Conservation (phyloP, 495 filamentous ascomycete genomes). For the Talaromyces liani region DNA sequence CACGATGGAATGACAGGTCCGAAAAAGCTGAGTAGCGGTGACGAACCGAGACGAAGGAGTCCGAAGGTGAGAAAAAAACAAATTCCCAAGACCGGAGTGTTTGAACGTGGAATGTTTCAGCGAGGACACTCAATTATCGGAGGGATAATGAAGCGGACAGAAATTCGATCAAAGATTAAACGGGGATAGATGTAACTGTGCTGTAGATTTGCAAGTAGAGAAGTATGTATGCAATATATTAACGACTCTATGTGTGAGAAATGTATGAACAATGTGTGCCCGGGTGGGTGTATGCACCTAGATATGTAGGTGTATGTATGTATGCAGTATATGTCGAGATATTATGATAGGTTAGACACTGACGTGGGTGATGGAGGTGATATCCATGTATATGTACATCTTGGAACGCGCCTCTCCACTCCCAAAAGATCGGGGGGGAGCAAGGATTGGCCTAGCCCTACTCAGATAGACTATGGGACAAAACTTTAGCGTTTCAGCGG, state of each 20-base stretch:
- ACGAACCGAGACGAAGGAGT: neutral
- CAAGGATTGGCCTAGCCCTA: neutral
- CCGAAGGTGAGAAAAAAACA: neutral
- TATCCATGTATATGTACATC: conserved; percentile 1
- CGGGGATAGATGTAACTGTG: neutral
- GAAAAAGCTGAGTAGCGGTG: neutral
- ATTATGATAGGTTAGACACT: conserved; percentile 1
- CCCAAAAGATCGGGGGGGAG: neutral
- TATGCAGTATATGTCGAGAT: neutral
- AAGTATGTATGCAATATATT: conserved; percentile 1
- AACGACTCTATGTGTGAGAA: neutral
- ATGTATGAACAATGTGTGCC: neutral
- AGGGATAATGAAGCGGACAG: neutral
- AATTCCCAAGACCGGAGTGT: neutral
- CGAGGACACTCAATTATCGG: neutral
- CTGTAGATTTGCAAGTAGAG: conserved; percentile 7
- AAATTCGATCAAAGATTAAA: neutral
- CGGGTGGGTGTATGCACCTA: neutral
- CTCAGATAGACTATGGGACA: neutral
- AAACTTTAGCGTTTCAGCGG: conserved; percentile 2
- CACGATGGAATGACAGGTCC: neutral
- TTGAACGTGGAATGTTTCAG: neutral
- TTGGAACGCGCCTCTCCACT: neutral
- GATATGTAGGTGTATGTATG: neutral
- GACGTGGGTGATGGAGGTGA: neutral